Base-by-base conservation (phyloP, 495 filamentous ascomycete genomes). In the Daldinia caldariorum region DNA sequence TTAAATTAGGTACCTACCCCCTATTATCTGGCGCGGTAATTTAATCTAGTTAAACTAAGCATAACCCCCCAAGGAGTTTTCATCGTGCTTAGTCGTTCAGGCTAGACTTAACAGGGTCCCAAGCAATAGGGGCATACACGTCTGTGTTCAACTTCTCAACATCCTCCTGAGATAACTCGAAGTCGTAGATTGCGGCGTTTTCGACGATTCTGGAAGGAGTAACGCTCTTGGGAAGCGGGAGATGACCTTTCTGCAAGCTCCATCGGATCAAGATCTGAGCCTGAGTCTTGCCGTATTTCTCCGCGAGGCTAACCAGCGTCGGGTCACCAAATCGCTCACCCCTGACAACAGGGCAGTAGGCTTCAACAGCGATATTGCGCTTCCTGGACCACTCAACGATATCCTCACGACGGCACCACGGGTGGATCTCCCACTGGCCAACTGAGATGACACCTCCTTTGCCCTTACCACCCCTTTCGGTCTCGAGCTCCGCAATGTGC, bases 341-440 rank as follows among this genome's bases (percentile, higher is more conserved):
- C 70, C 90, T 84, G 0, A 94, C 89, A 53, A 97, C 79, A 1
- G 93, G 94, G 56, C 85, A 89, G 75, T 96, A 97, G 1, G 93
- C 94, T 80, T 97, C 84, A 20, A 95, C 79, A 31, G 93, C 79
- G 6, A 94, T 84, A 18, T 88, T 87, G 32, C 89, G 82, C 74
- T 88, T 82, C 63, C 83, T 73, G 70, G 90, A 89, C 91, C 94
- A 97, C 54, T 88, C 83, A 10, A 89, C 88, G 32, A 98, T 90
- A 70, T 95, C 91, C 6, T 83, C 82, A 10, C 94, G 83, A 3
- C 88, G 82, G n/a, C 90, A 87, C 92, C 92, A 97, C 1, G 94
- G 94, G 75, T 98, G 94, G 16, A 97, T 81, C 80, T 97, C 94
- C 74, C 92, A 92, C 77, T 97, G 94, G 10, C 91, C 92, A 7